Conservation (phyloP, 2,329 filamentous ascomycete species). For the Cladorrhinum sp. region DNA sequence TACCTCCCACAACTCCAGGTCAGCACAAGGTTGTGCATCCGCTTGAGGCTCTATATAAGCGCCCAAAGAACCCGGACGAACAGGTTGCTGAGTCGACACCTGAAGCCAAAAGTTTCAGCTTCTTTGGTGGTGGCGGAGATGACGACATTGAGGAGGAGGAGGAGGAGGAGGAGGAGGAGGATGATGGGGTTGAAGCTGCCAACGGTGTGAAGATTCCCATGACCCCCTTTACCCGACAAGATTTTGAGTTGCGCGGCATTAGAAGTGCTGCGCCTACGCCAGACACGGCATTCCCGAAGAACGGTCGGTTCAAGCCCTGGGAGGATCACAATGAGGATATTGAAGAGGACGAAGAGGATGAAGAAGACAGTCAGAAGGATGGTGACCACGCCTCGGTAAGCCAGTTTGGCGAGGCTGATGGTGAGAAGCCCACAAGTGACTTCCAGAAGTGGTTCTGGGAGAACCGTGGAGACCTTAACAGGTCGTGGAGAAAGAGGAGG, state of each 20-base stretch:
- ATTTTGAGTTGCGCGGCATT: conserved; percentile 70
- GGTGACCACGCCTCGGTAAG: conserved; percentile 18
- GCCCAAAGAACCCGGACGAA: conserved; percentile 46
- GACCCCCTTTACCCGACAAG: conserved; percentile 79
- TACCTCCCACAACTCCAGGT: conserved; percentile 47
- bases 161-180: conserved; percentile 36
- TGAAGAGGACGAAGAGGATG: conserved; percentile 33
- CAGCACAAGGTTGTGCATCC: conserved; percentile 68
- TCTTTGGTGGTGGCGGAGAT: conserved; percentile 63
- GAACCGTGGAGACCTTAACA: conserved; percentile 61
- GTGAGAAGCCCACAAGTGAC: conserved; percentile 41
- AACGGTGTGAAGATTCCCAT: conserved; percentile 53
- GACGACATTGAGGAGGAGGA: conserved; percentile 39
- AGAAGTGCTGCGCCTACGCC: conserved; percentile 92
- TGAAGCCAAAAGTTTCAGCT: conserved; percentile 66
- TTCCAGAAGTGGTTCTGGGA: conserved; percentile 69
- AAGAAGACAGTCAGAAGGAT: conserved; percentile 16
- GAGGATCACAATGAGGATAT: conserved; percentile 43
- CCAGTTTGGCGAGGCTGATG: conserved; percentile 22
- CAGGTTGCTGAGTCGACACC: conserved; percentile 35
- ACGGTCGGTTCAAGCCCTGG: conserved; percentile 59
- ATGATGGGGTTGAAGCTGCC: conserved; percentile 42
- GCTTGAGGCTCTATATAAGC: conserved; percentile 89
- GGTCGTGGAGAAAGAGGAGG: conserved; percentile 63
- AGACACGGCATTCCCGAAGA: conserved; percentile 75